Evolutionary conservation across 2,329 filamentous ascomycete species (phyloP).

Genomic region (Aureobasidium uvarum): DNA sequence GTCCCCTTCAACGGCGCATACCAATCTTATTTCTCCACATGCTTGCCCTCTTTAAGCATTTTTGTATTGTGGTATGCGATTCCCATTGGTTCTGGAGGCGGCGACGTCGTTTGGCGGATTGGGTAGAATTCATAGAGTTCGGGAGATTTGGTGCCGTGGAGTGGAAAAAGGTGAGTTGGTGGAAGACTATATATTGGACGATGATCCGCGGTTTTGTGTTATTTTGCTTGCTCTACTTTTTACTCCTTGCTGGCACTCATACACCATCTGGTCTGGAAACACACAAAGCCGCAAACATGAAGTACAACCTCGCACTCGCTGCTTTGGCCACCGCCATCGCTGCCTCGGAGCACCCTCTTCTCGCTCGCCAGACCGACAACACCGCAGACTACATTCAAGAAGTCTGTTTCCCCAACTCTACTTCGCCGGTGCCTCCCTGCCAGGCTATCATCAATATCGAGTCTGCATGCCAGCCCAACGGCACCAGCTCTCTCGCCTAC

Average conservation of each 20-base stretch:
- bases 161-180: not conserved
- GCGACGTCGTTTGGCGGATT: not conserved
- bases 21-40: conserved; percentile 5
- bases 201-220: not conserved
- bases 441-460: conserved; percentile 40
- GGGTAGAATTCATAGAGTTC: not conserved
- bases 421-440: conserved; percentile 37
- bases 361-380: conserved; percentile 7
- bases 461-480: conserved; percentile 39
- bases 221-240: not conserved
- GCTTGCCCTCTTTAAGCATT: conserved; percentile 7
- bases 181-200: not conserved
- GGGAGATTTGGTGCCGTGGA: not conserved
- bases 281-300: not conserved
- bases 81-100: not conserved
- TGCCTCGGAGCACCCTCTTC: not conserved
- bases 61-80: not conserved
- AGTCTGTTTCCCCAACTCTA: conserved; percentile 28
- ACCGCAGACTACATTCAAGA: conserved; percentile 22
- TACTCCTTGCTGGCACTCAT: not conserved
- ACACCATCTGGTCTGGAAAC: not conserved
- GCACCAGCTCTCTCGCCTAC: conserved; percentile 35
- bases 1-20: not conserved
- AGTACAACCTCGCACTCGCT: conserved; percentile 6
- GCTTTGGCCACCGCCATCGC: not conserved